These are phyloP conservation scores for Sporothrix euskadiensis DNA, from an alignment of 2,329 filamentous ascomycete species.

Conservation along the genomic window DNA sequence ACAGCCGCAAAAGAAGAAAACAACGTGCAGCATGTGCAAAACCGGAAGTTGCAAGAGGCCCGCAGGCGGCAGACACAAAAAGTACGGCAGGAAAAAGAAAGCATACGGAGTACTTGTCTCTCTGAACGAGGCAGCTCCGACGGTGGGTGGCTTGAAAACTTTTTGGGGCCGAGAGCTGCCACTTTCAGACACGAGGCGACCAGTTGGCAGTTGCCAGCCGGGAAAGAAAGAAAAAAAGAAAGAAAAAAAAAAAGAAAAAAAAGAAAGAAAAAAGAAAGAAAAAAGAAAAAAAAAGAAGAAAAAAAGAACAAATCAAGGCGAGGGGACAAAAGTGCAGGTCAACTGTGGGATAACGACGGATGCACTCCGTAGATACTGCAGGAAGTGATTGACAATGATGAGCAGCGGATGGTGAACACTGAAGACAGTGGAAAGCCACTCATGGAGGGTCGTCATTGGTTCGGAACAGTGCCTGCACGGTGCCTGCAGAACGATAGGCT, in stretches of 20 bases:
- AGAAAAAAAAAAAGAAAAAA: too few relatives aligned
- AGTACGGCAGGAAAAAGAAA: background rate
- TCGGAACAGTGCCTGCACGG: background rate
- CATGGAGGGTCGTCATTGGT: background rate
- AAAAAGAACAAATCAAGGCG: background rate
- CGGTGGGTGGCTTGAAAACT: background rate
- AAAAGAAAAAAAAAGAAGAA: too few relatives aligned
- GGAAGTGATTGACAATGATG: background rate
- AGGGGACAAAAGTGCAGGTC: background rate
- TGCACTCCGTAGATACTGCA: background rate
- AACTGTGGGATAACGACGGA: background rate
- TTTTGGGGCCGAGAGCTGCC: background rate
- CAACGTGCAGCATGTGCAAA: background rate
- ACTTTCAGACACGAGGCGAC: background rate
- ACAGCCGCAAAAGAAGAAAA: constrained; percentile 17
- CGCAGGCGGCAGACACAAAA: background rate
- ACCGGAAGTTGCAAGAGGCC: background rate
- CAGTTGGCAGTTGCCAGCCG: background rate
- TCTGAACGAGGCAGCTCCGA: background rate
- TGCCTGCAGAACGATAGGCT: background rate
- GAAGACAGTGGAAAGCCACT: background rate
- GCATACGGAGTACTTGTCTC: too few relatives aligned
- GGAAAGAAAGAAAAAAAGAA: background rate
- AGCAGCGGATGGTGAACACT: background rate
- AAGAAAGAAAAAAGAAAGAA: too few relatives aligned